Base-by-base conservation (phyloP, 441 rosid genomes). In the Adansonia gregorii region DNA sequence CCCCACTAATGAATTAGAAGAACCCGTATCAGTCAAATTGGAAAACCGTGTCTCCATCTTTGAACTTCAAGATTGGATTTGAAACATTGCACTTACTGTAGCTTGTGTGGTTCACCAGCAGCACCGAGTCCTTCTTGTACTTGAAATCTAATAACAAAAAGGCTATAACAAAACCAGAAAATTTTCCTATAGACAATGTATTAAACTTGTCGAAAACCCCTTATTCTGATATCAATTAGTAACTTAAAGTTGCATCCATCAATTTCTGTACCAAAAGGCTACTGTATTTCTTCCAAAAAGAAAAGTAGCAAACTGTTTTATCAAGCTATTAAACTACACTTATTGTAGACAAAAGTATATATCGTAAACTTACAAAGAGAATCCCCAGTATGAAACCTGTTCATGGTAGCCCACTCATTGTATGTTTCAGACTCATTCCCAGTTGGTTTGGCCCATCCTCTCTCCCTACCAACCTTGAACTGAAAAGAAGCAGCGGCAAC, bases 351-450 rank as follows among this genome's bases (percentile, higher is more conserved):
- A 9, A 12, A 61, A 24, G 41, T 35, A 35, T 8, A 3, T 24
- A 4, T 61, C 0, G 55, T 2, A n/a, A 49, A 72, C 80, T 76
- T 79, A 84, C 84, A 39, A 27, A 84, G 84, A 43, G 76, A 64
- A 71, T 84, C 84, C 59, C 84, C 82, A 20, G 79, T 66, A 8
- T 81, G 84, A 68, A 82, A 82, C 55, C 85, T 77, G 48, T 76
- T 72, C 51, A 52, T 52, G 3, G 73, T 12, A 6, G 85, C 85
- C 85, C 85, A 82, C 12, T 72, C 24, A 6, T 81, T 68, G 64
- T 76, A 79, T 2, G 72, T 69, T 41, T 79, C 75, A 0, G 84
- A 51, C 24, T 77, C 65, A 72, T 74, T 66, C 3, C 63, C 70
- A 20, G 73, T 65, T 17, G 79, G 82, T 73, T 72, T 72, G n/a